Percentiles rank a stretch among this genome's conserved stretches.
Conservation (phyloP, 169 alveolate species). For the Eimeria nieschulzi region DNA sequence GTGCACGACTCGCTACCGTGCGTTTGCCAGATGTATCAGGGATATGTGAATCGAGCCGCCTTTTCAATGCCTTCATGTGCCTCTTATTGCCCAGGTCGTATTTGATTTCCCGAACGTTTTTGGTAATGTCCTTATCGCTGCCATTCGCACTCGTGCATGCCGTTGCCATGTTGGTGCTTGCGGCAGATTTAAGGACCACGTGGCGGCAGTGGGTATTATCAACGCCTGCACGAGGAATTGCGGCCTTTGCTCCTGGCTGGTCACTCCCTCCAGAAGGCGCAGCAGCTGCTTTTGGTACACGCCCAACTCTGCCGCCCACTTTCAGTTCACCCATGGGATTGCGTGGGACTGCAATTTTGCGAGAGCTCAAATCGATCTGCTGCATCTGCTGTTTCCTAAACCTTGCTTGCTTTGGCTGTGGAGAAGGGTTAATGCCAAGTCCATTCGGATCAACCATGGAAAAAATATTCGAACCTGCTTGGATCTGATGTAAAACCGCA, state of each 20-base stretch:
- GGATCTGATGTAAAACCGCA: too few relatives aligned
- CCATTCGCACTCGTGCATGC: neutral
- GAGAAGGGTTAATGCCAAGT: too few relatives aligned
- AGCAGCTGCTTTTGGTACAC: neutral
- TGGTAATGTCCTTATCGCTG: neutral
- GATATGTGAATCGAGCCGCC: neutral
- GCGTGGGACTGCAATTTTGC: neutral
- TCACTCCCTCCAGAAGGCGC: too few relatives aligned
- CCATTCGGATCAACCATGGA: neutral
- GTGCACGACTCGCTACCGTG: neutral
- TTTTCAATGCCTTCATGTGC: neutral
- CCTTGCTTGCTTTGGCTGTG: too few relatives aligned
- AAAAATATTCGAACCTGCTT: neutral
- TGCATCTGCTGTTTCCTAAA: too few relatives aligned
- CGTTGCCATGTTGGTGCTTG: neutral
- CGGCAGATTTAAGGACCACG: too few relatives aligned
- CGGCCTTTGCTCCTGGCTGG: too few relatives aligned
- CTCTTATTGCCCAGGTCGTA: neutral
- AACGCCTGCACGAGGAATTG: too few relatives aligned
- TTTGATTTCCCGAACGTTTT: neutral
- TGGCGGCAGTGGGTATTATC: too few relatives aligned
- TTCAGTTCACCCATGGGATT: neutral
- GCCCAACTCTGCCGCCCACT: neutral
- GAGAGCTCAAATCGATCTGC: too few relatives aligned
- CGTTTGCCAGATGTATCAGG: neutral